phyloP scores from a whole-genome alignment of 106 monocot species.

The Acorus gramineus region DNA sequence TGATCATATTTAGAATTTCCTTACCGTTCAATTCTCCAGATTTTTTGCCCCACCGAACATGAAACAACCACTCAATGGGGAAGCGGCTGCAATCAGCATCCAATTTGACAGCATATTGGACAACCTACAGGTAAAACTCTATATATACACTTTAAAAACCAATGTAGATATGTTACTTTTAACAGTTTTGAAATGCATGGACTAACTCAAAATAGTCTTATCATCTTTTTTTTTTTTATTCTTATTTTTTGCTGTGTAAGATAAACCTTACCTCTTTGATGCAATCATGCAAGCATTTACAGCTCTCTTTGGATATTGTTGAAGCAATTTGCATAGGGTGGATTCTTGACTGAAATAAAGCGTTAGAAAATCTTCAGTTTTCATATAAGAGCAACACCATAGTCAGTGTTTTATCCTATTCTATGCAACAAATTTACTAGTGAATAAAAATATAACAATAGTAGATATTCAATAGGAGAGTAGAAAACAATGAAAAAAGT shows the following conservation, averaged over 20 bases:
- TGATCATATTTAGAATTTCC: not conserved
- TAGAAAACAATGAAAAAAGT: too few relatives aligned
- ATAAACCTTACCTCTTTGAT: conserved; percentile 55
- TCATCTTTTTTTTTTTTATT: not conserved
- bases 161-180: not conserved
- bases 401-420: too few relatives aligned
- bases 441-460: too few relatives aligned
- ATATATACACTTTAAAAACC: conserved; percentile 12
- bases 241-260: not conserved
- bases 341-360: conserved; percentile 51
- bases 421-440: too few relatives aligned
- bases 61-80: conserved; percentile 85
- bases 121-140: conserved; percentile 54
- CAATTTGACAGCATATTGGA: conserved; percentile 65
- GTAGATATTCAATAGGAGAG: too few relatives aligned
- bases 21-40: conserved; percentile 72
- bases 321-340: conserved; percentile 81
- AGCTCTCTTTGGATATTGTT: conserved; percentile 56
- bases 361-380: not conserved
- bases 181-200: too few relatives aligned
- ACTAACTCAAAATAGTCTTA: too few relatives aligned
- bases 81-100: conserved; percentile 57
- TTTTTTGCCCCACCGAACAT: conserved; percentile 81
- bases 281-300: conserved; percentile 52
- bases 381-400: too few relatives aligned